Evolutionary conservation across 495 filamentous ascomycete species (phyloP).

Genomic region (Sabuloglossum arenarium): DNA sequence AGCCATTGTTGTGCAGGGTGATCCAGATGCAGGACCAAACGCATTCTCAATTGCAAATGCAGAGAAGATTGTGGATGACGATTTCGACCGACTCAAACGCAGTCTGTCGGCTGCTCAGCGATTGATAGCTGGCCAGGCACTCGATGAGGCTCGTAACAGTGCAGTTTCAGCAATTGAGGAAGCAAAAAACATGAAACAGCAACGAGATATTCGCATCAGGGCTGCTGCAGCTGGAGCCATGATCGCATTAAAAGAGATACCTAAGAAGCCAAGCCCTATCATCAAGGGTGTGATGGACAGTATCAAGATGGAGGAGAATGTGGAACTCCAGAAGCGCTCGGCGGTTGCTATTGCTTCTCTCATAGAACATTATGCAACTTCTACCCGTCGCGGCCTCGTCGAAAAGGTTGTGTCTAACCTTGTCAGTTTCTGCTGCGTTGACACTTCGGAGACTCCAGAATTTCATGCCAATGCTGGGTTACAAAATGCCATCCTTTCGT

Average conservation of each 20-base stretch:
- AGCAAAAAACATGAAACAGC: conserved; percentile 53
- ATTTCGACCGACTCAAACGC: conserved; percentile 77
- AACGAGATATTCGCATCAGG: conserved; percentile 67
- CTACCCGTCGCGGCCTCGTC: conserved; percentile 55
- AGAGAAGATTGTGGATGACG: conserved; percentile 59
- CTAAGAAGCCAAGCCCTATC: conserved; percentile 73
- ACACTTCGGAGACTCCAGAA: conserved; percentile 92
- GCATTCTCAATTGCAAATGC: conserved; percentile 79
- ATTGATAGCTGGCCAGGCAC: conserved; percentile 49
- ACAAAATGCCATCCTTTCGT: conserved; percentile 61
- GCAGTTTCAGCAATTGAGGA: conserved; percentile 53
- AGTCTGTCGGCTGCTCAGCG: conserved; percentile 62
- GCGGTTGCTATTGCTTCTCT: conserved; percentile 60
- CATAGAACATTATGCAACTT: conserved; percentile 65
- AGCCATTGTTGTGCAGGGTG: conserved; percentile 81
- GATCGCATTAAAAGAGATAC: conserved; percentile 63
- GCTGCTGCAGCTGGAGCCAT: conserved; percentile 75
- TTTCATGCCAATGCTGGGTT: conserved; percentile 59
- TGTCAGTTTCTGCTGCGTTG: conserved; percentile 89
- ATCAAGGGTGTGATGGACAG: conserved; percentile 98
- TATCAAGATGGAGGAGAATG: conserved; percentile 82
- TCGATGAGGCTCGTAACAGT: conserved; percentile 51
- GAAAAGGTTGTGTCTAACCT: conserved; percentile 89
- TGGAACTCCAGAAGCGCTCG: conserved; percentile 75
- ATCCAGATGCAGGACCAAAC: conserved; percentile 67